phyloP scores from a whole-genome alignment of 805 yeast species.

The Zygoascus biomembranicola region DNA sequence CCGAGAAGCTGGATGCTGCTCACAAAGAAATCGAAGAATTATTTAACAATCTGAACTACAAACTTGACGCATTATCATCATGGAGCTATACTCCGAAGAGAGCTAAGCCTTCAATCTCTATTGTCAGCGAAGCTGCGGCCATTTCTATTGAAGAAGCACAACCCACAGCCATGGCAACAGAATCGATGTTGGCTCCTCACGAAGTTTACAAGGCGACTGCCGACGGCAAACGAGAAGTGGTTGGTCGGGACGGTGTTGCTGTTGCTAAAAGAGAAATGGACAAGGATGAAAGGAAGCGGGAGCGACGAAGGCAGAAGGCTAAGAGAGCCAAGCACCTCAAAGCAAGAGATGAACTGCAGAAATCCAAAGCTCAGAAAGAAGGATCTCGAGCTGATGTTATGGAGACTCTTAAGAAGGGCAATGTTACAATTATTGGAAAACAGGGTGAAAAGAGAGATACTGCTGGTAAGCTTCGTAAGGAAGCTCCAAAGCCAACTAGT shows the following conservation, averaged over 20 bases:
- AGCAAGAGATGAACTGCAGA: slow-evolving; percentile 28
- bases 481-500: slow-evolving; percentile 22
- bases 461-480: slow-evolving; percentile 55
- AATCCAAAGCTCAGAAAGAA: slow-evolving; percentile 36
- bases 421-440: slow-evolving; percentile 68
- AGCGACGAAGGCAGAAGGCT: slow-evolving; percentile 81
- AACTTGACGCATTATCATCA: slow-evolving; percentile 83
- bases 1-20: slow-evolving; percentile 58
- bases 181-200: slow-evolving; percentile 84
- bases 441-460: slow-evolving; percentile 70
- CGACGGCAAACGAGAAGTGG: slow-evolving; percentile 43
- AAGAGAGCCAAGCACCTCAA: slow-evolving; percentile 51
- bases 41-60: slow-evolving; percentile 54
- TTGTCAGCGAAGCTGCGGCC: slow-evolving; percentile 75
- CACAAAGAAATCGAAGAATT: slow-evolving; percentile 72
- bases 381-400: slow-evolving; percentile 55
- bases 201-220: slow-evolving; percentile 58
- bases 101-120: slow-evolving; percentile 65
- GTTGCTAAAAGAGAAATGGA: slow-evolving; percentile 74
- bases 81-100: slow-evolving; percentile 94
- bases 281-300: slow-evolving; percentile 77
- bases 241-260: slow-evolving; percentile 63
- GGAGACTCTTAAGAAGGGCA: slow-evolving; percentile 66
- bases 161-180: slow-evolving; percentile 72
- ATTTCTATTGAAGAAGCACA: slow-evolving; percentile 94